phyloP scores from a whole-genome alignment of 2,329 filamentous ascomycete genomes.

The Curvularia eragrostidis region DNA sequence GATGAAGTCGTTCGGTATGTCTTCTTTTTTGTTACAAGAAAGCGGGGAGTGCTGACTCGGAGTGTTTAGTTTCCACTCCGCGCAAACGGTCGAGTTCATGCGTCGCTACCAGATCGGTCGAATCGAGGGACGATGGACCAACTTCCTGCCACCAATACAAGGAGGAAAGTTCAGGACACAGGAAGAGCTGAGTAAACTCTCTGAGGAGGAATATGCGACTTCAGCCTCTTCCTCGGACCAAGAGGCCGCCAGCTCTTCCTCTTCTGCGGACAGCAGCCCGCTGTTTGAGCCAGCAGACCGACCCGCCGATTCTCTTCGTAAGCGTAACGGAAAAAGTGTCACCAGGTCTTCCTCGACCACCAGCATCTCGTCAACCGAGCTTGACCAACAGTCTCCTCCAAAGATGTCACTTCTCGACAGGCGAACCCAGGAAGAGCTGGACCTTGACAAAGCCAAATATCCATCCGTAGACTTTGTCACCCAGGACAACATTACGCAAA shows the following conservation, averaged over 20 bases:
- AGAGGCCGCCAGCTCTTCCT: constrained; percentile 45
- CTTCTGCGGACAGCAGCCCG: constrained; percentile 64
- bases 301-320: constrained; percentile 42
- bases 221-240: constrained; percentile 33
- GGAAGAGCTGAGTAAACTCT: constrained; percentile 44
- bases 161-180: constrained; percentile 76
- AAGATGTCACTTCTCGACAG: constrained; percentile 72
- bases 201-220: constrained; percentile 44
- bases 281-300: constrained; percentile 63
- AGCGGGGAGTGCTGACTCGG: constrained; percentile 13
- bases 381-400: constrained; percentile 48
- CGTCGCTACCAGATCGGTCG: constrained; percentile 80
- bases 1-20: constrained; percentile 90
- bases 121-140: constrained; percentile 81
- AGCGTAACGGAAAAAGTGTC: constrained; percentile 49
- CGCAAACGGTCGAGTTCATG: constrained; percentile 78
- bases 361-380: constrained; percentile 63
- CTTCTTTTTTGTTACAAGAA: constrained; percentile 20
- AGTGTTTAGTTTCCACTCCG: constrained; percentile 76
- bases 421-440: constrained; percentile 75
- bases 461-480: constrained; percentile 75
- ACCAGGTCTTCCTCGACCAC: constrained; percentile 61
- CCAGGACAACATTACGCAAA: constrained; percentile 76
- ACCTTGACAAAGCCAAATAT: constrained; percentile 79
- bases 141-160: constrained; percentile 91